phyloP scores from a whole-genome alignment of 1,139 yeast genomes.

The Suhomyces chickasaworum region DNA sequence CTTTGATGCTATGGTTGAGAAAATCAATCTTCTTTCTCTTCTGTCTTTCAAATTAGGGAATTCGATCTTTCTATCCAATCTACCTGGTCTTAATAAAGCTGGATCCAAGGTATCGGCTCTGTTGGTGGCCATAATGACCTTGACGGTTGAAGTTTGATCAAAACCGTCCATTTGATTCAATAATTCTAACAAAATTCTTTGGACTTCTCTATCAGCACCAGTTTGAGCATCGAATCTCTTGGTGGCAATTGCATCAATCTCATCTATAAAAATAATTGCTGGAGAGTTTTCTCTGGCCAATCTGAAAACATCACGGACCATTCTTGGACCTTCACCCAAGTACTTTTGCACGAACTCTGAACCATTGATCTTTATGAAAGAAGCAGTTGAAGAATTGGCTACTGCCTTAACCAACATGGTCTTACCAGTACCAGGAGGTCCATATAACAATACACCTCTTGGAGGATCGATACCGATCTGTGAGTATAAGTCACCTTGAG shows the following conservation, averaged over 20 bases:
- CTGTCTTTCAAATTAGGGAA: slow-evolving; percentile 95
- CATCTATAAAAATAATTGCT: slow-evolving; percentile 89
- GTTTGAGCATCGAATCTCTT: slow-evolving; percentile 99
- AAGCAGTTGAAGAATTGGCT: slow-evolving; percentile 93
- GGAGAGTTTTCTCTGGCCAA: slow-evolving; percentile 98
- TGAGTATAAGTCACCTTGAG: slow-evolving; percentile 92
- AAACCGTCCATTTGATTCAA: slow-evolving; percentile 99
- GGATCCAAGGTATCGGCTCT: slow-evolving; percentile 98
- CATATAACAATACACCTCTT: slow-evolving; percentile 93
- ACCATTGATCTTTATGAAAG: slow-evolving; percentile 95
- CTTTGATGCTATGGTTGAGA: slow-evolving; percentile 92
- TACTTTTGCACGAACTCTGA: slow-evolving; percentile 98
- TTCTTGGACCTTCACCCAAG: slow-evolving; percentile 98
- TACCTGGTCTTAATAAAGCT: slow-evolving; percentile 95
- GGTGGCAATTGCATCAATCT: slow-evolving; percentile 94
- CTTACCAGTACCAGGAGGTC: slow-evolving; percentile 99
- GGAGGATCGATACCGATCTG: slow-evolving; percentile 99
- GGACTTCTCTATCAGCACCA: slow-evolving; percentile 99
- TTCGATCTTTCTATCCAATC: slow-evolving; percentile 97
- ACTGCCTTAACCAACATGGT: slow-evolving; percentile 99
- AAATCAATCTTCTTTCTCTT: slow-evolving; percentile 95
- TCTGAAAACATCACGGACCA: slow-evolving; percentile 98
- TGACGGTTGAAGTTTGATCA: slow-evolving; percentile 92
- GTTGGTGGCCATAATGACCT: slow-evolving; percentile 98
- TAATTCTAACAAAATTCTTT: slow-evolving; percentile 92